Percentiles rank a stretch among this genome's conserved stretches.
Evolutionary conservation across 176 grass and related monocot species (phyloP).

Genomic region (Aegilops longissima): DNA sequence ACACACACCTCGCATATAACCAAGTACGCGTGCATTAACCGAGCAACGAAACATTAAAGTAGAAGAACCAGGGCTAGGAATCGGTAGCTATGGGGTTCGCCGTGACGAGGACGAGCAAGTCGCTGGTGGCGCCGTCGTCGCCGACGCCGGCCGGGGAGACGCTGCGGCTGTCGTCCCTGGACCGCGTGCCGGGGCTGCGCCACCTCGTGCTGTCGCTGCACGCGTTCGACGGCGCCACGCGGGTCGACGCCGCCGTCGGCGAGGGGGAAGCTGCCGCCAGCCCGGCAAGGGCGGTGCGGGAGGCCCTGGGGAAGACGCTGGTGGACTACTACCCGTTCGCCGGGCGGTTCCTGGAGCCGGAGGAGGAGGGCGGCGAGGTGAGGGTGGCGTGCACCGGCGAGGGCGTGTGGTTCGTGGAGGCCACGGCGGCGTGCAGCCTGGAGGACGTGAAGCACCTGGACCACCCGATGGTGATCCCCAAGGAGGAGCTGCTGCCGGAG

Average conservation of each 20-base stretch:
- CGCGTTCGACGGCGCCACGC: slow-evolving; percentile 27
- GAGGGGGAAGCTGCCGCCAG: background rate
- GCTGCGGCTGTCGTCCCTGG: slow-evolving; percentile 64
- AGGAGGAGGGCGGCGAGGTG: slow-evolving; percentile 36
- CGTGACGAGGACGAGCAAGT: slow-evolving; percentile 50
- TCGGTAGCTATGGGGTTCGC: slow-evolving; percentile 19
- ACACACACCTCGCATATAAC: background rate
- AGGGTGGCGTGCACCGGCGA: slow-evolving; percentile 61
- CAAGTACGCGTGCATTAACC: background rate
- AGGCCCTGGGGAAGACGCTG: slow-evolving; percentile 57
- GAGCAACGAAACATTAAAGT: background rate
- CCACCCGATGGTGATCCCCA: slow-evolving; percentile 65
- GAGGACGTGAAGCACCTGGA: slow-evolving; percentile 69
- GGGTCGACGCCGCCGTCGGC: background rate
- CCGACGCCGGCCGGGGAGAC: slow-evolving; percentile 49
- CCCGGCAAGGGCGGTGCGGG: slow-evolving; percentile 40
- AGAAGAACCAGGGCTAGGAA: background rate
- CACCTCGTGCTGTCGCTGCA: slow-evolving; percentile 77
- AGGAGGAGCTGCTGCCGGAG: slow-evolving; percentile 69
- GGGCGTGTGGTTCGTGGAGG: slow-evolving; percentile 82
- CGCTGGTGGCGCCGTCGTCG: slow-evolving; percentile 51
- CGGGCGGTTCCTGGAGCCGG: slow-evolving; percentile 53
- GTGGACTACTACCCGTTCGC: slow-evolving; percentile 79
- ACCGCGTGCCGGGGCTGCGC: slow-evolving; percentile 73
- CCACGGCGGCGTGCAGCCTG: slow-evolving; percentile 49